These are phyloP conservation scores for Saturnispora ahearnii DNA, from an alignment of 805 yeast species.

Conservation along the genomic window DNA sequence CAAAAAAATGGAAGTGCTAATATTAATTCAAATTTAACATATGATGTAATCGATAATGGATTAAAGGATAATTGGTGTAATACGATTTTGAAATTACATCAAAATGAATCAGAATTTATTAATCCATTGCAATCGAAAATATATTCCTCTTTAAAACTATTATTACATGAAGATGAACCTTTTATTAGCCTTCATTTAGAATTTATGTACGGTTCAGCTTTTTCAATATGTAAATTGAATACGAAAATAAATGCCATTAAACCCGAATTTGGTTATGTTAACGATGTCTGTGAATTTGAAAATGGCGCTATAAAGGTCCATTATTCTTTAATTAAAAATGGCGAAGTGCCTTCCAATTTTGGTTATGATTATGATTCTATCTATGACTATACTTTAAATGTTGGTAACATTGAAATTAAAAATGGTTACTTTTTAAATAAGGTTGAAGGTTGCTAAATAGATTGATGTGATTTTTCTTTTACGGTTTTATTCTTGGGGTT, in stretches of 20 bases:
- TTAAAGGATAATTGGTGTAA: not conserved
- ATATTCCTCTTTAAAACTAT: conserved; percentile 1
- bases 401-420: conserved; percentile 16
- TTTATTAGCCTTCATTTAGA: conserved; percentile 15
- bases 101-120: not conserved
- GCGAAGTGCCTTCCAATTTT: conserved; percentile 18
- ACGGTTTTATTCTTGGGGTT: too few species aligned
- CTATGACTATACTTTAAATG: conserved; percentile 17
- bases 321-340: conserved; percentile 17
- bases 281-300: conserved; percentile 1
- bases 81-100: not conserved
- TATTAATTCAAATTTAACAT: not conserved
- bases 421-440: conserved; percentile 17
- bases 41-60: not conserved
- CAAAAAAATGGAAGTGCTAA: not conserved
- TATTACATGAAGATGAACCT: conserved; percentile 20
- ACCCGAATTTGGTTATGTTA: not conserved
- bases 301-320: conserved; percentile 9
- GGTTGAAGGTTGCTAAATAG: not conserved
- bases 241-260: conserved; percentile 4
- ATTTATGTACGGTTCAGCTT: not conserved
- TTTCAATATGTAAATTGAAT: conserved; percentile 5
- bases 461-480: too few species aligned
- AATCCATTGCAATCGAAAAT: not conserved
- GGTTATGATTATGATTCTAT: conserved; percentile 22